Percentiles rank a stretch among this genome's conserved stretches.
Conservation (phyloP, 2,329 filamentous ascomycete genomes). For the Fusarium sp. region DNA sequence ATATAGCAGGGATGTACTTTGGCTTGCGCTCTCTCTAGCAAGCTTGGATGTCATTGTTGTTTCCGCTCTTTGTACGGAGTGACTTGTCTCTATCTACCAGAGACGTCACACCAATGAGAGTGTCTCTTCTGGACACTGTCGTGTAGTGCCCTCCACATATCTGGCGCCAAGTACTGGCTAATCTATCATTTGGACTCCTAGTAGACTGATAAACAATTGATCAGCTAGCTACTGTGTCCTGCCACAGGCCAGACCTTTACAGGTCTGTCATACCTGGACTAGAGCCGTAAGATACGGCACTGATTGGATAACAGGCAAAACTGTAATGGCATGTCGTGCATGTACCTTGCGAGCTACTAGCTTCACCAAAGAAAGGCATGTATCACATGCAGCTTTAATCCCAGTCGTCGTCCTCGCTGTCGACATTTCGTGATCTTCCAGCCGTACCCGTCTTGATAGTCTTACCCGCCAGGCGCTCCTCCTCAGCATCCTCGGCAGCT, state of each 20-base stretch:
- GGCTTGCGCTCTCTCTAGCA: background rate
- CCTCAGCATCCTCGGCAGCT: slow-evolving; percentile 70
- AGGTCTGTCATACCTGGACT: no score
- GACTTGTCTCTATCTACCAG: background rate
- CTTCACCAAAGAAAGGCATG: background rate
- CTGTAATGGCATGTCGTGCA: background rate
- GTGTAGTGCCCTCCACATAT: background rate
- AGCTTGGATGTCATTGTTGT: no score
- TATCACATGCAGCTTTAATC: slow-evolving; percentile 58
- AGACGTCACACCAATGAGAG: background rate
- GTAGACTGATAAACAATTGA: background rate
- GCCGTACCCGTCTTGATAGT: slow-evolving; percentile 65
- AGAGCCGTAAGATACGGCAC: background rate
- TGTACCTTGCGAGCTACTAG: background rate
- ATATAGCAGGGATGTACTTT: background rate
- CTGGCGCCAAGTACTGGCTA: background rate
- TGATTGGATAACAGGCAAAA: background rate
- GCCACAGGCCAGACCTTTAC: background rate
- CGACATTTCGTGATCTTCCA: slow-evolving; percentile 57
- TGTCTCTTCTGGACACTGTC: background rate
- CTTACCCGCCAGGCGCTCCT: slow-evolving; percentile 65
- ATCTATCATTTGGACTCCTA: background rate
- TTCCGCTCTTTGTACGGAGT: background rate
- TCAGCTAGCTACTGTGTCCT: background rate
- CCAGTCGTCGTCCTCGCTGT: slow-evolving; percentile 73